A percentile compares a stretch with the other conserved stretches of the same genome.
These are phyloP conservation scores for Canna indica DNA, from an alignment of 176 grass and related monocot genomes.

Conservation along the genomic window DNA sequence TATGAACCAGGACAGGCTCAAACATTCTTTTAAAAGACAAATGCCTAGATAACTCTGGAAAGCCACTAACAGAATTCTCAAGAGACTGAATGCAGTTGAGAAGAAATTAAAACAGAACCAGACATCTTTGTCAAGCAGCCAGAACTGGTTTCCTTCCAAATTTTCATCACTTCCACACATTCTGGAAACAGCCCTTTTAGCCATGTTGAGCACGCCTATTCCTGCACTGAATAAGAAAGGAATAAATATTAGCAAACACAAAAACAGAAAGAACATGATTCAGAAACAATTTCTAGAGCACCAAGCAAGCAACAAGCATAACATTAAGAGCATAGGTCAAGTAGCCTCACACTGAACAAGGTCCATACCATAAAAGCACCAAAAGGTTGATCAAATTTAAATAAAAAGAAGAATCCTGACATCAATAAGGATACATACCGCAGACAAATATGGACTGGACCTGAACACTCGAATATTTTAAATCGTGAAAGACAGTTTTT, in stretches of 20 bases:
- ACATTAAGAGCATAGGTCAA: neutral
- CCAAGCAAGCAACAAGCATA: neutral
- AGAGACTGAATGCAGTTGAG: neutral
- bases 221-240: conserved; percentile 81
- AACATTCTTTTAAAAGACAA: neutral
- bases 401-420: neutral
- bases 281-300: neutral
- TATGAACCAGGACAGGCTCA: neutral
- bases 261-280: conserved; percentile 14
- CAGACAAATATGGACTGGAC: neutral
- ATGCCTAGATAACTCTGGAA: neutral
- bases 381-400: neutral
- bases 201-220: conserved; percentile 91
- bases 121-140: conserved; percentile 97
- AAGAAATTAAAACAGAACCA: conserved; percentile 11
- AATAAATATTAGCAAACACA: conserved; percentile 29
- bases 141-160: conserved; percentile 72
- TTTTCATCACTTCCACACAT: conserved; percentile 56
- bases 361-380: neutral
- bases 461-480: neutral
- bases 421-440: neutral
- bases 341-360: neutral
- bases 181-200: conserved; percentile 59
- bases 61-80: neutral
- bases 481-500: neutral